These are phyloP conservation scores for Entomortierella parvispora DNA, from an alignment of 192 early-diverging fungal genomes.

Conservation along the genomic window DNA sequence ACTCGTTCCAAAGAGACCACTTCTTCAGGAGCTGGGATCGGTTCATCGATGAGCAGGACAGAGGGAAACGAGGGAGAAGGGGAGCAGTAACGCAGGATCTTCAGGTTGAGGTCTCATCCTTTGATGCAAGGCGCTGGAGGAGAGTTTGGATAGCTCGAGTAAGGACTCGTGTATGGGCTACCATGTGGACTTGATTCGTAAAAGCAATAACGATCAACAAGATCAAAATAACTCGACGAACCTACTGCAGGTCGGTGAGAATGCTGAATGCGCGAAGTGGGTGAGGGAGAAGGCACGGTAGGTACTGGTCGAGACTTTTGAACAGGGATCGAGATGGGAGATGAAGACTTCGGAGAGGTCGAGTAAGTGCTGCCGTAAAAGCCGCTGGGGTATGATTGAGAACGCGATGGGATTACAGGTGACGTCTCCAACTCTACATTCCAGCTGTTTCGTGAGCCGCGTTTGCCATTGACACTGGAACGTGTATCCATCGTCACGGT, in stretches of 20 bases:
- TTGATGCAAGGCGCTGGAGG: slow-evolving; percentile 44
- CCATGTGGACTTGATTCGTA: slow-evolving; percentile 42
- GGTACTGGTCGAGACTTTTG: not conserved
- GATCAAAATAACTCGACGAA: slow-evolving; percentile 61
- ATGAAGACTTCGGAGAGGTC: slow-evolving; percentile 20
- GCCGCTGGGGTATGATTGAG: slow-evolving; percentile 21
- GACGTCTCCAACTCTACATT: slow-evolving; percentile 12
- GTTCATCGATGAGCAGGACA: too few relatives aligned
- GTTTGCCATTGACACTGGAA: slow-evolving; percentile 6
- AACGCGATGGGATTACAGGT: not conserved
- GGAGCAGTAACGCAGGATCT: too few relatives aligned
- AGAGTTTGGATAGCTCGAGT: slow-evolving; percentile 44
- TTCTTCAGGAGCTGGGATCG: too few relatives aligned
- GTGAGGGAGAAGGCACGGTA: not conserved
- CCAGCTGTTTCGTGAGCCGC: slow-evolving; percentile 24
- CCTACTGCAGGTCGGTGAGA: slow-evolving; percentile 41
- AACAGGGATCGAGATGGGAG: slow-evolving; percentile 51
- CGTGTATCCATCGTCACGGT: slow-evolving; percentile 3
- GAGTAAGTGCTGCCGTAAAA: slow-evolving; percentile 17
- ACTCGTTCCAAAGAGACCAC: too few relatives aligned
- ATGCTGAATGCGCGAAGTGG: not conserved
- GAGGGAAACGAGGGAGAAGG: too few relatives aligned
- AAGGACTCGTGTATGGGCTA: slow-evolving; percentile 29
- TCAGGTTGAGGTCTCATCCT: too few relatives aligned
- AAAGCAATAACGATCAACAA: slow-evolving; percentile 67